Evolutionary conservation across 768 basidiomycete genomes (phyloP), one percentile per base, ranked within the genome.

Genomic region (Macrolepiota albuminosa): DNA sequence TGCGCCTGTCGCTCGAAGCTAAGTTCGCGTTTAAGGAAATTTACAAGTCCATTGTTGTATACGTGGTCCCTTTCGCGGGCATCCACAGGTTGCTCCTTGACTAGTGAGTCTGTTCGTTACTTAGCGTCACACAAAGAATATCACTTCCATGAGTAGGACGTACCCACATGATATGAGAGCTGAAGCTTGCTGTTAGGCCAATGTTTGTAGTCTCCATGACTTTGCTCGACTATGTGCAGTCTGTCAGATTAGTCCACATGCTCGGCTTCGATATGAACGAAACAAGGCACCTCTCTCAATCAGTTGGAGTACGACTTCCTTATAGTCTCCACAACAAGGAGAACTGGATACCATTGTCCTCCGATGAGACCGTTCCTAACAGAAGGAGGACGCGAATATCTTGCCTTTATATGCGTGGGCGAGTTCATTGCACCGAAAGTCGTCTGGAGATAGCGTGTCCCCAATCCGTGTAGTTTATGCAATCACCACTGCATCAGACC

Each of bases 341-440:
- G 69, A n/a, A 85, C 75, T 1, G 81, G 77, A 59, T 85, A 81
- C 0, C 82, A 78, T 53, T 83, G 81, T 10, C 65, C 66, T 1
- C 73, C 74, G 14, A 76, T 64, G 6, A 81, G 67, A 3, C 79
- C 80, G 29, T 42, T 78, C 71, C 39, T 16, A 14, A 14, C 69
- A 66, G 78, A 79, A 21, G 48, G 75, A 74, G 56, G 81, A 83
- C 0, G 76, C 79, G 62, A 84, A 83, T 4, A 83, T 70, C 2
- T 80, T 73, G 64, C 81, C 81, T 39, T 75, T 66, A 59, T 80
- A 78, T 26, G 78, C 81, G 29, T 70, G 70, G 29, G 70, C 60
- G 11, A 84, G 75, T 54, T 84, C 82, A 13, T 81, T 72, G 11
- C 69, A 67, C 81, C 82, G 83, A 66, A 84, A 83, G 51, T 71